Percentiles rank a stretch among this genome's conserved stretches.
These are phyloP conservation scores for Fusarium oxysporum DNA, from an alignment of 2,329 filamentous ascomycete genomes.

Conservation along the genomic window DNA sequence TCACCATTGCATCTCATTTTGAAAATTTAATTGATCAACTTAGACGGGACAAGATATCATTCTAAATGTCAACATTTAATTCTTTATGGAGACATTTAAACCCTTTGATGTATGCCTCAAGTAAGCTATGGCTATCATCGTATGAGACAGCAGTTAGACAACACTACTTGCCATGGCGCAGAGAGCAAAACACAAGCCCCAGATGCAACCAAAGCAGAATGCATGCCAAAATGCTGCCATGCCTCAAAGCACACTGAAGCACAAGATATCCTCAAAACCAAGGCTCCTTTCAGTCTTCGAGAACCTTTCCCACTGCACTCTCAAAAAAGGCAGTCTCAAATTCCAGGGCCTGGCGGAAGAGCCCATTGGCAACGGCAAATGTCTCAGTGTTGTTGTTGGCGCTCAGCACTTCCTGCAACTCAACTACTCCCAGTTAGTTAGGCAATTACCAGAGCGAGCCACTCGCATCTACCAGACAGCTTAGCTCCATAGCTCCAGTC, in stretches of 20 bases:
- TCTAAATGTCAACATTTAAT: too few species aligned
- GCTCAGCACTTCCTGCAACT: neutral
- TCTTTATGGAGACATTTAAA: too few species aligned
- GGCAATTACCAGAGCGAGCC: rapidly evolving
- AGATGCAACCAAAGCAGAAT: rapidly evolving
- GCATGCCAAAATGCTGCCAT: rapidly evolving
- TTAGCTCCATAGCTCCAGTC: neutral
- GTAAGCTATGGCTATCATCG: rapidly evolving
- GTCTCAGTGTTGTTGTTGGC: neutral
- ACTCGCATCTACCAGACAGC: neutral
- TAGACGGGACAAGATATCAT: too few species aligned
- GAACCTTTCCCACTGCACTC: neutral
- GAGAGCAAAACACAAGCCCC: rapidly evolving
- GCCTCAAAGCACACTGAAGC: too few species aligned
- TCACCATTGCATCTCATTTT: too few species aligned
- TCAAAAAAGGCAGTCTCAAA: neutral
- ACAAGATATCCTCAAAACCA: neutral
- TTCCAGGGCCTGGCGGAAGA: neutral
- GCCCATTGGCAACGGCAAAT: neutral
- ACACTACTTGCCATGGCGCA: rapidly evolving
- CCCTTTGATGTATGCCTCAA: too few species aligned
- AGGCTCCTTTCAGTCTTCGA: rapidly evolving
- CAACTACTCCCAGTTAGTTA: neutral
- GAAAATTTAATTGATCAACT: too few species aligned
- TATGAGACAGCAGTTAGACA: rapidly evolving